Evolutionary conservation across 2,329 filamentous ascomycete genomes (phyloP).

Genomic region (Coniochaeta hoffmannii): DNA sequence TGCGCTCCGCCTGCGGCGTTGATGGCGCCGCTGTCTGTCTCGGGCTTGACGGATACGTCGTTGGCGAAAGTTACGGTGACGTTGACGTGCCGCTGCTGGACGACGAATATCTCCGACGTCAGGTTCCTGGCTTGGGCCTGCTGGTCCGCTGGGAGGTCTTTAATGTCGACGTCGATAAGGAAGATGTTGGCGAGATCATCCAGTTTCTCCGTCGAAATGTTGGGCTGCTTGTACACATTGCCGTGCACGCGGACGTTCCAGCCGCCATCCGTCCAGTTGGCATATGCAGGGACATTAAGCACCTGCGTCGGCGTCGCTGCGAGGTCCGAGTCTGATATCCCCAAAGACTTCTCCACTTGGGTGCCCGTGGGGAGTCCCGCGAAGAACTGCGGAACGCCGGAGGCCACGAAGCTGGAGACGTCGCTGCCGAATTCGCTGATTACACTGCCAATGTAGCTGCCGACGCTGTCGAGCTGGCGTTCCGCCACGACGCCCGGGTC

Average conservation of each 20-base stretch:
- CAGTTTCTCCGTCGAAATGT: conserved; percentile 56
- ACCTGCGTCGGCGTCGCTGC: conserved; percentile 60
- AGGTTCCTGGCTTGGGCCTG: conserved; percentile 65
- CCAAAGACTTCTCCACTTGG: conserved; percentile 53
- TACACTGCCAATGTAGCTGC: conserved; percentile 42
- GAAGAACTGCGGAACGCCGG: conserved; percentile 61
- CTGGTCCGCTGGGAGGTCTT: conserved; percentile 49
- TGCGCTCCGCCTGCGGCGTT: conserved; percentile 53
- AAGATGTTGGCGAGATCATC: conserved; percentile 65
- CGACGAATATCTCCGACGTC: conserved; percentile 65
- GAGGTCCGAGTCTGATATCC: conserved; percentile 50
- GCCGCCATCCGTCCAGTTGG: conserved; percentile 70
- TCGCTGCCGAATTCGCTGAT: conserved; percentile 44
- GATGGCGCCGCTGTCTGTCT: conserved; percentile 45
- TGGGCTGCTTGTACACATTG: conserved; percentile 74
- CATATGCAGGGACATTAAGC: conserved; percentile 63
- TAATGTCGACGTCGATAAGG: conserved; percentile 56
- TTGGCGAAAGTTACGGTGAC: conserved; percentile 54
- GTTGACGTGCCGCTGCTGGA: conserved; percentile 59
- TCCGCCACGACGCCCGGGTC: conserved; percentile 13
- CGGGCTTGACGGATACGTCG: conserved; percentile 38
- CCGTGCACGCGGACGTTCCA: conserved; percentile 74
- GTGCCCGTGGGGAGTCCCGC: conserved; percentile 56
- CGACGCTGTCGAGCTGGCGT: conserved; percentile 29
- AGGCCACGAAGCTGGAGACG: conserved; percentile 53